These are phyloP conservation scores for Raddia guianensis DNA, from an alignment of 176 grass and related monocot species.

Conservation along the genomic window DNA sequence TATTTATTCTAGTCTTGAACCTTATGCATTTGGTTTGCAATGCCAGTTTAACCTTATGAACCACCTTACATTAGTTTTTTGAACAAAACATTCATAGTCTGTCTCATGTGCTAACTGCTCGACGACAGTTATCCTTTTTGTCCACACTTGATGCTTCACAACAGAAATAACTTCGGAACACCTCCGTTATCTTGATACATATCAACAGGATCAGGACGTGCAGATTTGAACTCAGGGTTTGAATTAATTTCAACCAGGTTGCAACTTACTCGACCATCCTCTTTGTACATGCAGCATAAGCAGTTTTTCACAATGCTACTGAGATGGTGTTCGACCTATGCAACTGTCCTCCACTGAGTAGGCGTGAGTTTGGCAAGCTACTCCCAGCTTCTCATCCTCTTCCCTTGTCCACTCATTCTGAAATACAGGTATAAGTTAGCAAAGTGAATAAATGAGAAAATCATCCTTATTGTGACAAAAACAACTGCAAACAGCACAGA, in stretches of 20 bases:
- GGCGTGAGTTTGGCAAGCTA: slow-evolving; percentile 99
- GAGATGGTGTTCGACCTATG: slow-evolving; percentile 92
- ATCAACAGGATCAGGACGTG: slow-evolving; percentile 91
- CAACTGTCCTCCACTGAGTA: slow-evolving; percentile 96
- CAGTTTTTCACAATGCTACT: slow-evolving; percentile 89
- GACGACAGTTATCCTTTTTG: no score
- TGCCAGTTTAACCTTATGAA: no score
- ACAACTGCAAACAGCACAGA: neutral
- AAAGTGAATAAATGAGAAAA: neutral
- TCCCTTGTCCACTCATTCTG: slow-evolving; percentile 99
- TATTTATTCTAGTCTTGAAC: no score
- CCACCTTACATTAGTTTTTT: no score
- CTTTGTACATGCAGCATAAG: slow-evolving; percentile 88
- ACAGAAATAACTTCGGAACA: no score
- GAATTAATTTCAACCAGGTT: slow-evolving; percentile 89
- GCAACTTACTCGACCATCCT: slow-evolving; percentile 81
- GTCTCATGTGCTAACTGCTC: no score
- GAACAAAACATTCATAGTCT: no score
- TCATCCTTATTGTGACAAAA: neutral
- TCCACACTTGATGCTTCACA: no score
- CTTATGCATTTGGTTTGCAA: no score
- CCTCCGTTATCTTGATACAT: slow-evolving; percentile 70
- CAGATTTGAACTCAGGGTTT: slow-evolving; percentile 91
- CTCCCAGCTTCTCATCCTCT: slow-evolving; percentile 85
- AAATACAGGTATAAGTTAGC: slow-evolving; percentile 35